phyloP scores from a whole-genome alignment of 331 rosid species.

The Telfairia occidentalis region DNA sequence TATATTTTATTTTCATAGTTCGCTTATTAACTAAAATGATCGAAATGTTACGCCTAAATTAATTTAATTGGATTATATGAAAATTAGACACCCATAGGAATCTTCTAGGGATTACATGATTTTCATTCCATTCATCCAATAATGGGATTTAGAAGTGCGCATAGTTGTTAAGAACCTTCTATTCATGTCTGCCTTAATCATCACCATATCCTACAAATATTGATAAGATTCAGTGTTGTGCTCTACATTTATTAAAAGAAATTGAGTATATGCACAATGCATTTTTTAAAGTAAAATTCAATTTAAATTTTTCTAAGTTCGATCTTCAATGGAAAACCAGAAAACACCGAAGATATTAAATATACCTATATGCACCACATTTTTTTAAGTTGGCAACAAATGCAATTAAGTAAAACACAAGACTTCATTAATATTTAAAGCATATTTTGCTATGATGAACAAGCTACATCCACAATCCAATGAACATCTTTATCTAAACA shows the following conservation, averaged over 20 bases:
- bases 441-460: background rate
- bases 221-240: too few relatives aligned
- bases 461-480: background rate
- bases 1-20: too few relatives aligned
- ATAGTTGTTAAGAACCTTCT: background rate
- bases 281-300: background rate
- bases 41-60: too few relatives aligned
- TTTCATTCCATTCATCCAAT: background rate
- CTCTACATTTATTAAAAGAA: background rate
- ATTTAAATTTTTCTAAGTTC: background rate
- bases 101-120: background rate
- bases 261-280: background rate
- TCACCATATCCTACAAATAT: background rate
- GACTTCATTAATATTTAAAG: background rate
- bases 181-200: background rate
- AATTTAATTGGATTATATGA: too few relatives aligned
- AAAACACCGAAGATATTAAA: background rate
- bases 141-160: background rate
- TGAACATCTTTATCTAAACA: background rate
- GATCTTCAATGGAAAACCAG: background rate
- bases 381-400: background rate
- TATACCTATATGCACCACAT: background rate
- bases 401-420: background rate
- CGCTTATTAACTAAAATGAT: too few relatives aligned
- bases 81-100: background rate